These are phyloP conservation scores for Climacium dendroides DNA, from an alignment of 225 moss, liverwort and hornwort species.

Conservation along the genomic window DNA sequence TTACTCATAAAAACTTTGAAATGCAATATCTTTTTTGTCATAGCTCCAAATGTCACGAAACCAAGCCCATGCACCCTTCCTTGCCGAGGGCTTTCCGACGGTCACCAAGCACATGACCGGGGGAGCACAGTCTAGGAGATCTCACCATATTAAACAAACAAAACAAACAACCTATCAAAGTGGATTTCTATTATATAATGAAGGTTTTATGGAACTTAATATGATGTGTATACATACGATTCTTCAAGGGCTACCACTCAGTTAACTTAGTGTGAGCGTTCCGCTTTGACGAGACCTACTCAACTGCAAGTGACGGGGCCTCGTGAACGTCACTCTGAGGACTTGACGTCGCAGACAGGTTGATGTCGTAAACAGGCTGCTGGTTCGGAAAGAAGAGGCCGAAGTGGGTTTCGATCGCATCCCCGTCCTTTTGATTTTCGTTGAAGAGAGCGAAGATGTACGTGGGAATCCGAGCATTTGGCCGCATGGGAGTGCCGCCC, in stretches of 20 bases:
- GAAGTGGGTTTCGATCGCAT: conserved; percentile 29
- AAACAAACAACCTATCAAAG: background rate
- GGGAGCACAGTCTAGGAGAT: no score
- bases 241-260: background rate
- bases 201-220: background rate
- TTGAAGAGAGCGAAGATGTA: background rate
- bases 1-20: no score
- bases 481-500: conserved; percentile 42
- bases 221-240: background rate
- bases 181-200: background rate
- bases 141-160: background rate
- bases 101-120: no score
- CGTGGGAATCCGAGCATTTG: conserved; percentile 4
- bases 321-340: background rate
- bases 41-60: no score
- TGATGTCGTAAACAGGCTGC: conserved; percentile 21
- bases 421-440: background rate
- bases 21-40: no score
- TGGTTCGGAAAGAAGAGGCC: conserved; percentile 29
- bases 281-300: background rate
- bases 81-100: no score
- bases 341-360: background rate
- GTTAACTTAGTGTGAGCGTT: background rate
- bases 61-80: no score
- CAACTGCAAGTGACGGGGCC: background rate